These are phyloP conservation scores for Periconia macrospinosa DNA, from an alignment of 2,329 filamentous ascomycete genomes.

Conservation along the genomic window DNA sequence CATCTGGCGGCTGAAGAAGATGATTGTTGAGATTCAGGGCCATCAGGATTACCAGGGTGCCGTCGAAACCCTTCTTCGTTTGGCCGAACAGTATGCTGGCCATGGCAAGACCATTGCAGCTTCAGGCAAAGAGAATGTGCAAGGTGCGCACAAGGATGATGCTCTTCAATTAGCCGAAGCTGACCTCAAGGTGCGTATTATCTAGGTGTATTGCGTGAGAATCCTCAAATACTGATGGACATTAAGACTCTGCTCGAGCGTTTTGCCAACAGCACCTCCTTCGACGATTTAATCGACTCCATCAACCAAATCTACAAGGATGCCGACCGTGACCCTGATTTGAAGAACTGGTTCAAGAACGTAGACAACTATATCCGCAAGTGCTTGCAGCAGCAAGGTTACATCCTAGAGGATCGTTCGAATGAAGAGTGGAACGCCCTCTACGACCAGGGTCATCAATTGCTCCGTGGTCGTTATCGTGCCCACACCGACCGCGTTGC, in stretches of 20 bases:
- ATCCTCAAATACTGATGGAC: slow-evolving; percentile 54
- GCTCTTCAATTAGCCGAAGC: slow-evolving; percentile 72
- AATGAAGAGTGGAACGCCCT: slow-evolving; percentile 81
- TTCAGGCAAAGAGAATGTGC: slow-evolving; percentile 68
- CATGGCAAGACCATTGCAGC: slow-evolving; percentile 69
- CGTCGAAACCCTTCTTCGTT: slow-evolving; percentile 79
- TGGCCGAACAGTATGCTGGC: slow-evolving; percentile 82
- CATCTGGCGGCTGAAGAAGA: slow-evolving; percentile 94
- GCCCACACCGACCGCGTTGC: slow-evolving; percentile 81
- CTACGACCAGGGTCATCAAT: slow-evolving; percentile 81
- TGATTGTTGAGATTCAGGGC: slow-evolving; percentile 94
- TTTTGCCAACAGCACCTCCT: slow-evolving; percentile 92
- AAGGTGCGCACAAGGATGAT: slow-evolving; percentile 68
- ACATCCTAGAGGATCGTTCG: slow-evolving; percentile 79
- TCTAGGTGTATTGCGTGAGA: slow-evolving; percentile 41
- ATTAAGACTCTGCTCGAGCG: slow-evolving; percentile 82
- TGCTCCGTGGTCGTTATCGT: slow-evolving; percentile 87
- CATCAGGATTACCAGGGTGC: slow-evolving; percentile 92
- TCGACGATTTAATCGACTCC: slow-evolving; percentile 80
- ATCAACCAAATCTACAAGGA: slow-evolving; percentile 85
- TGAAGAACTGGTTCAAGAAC: slow-evolving; percentile 85
- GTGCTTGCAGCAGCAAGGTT: slow-evolving; percentile 86
- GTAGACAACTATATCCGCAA: slow-evolving; percentile 78
- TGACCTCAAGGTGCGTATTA: slow-evolving; percentile 68
- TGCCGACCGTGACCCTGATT: slow-evolving; percentile 81